These are phyloP conservation scores for Fraxinus dipetala DNA, from an alignment of 305 asterid genomes.

Conservation along the genomic window DNA sequence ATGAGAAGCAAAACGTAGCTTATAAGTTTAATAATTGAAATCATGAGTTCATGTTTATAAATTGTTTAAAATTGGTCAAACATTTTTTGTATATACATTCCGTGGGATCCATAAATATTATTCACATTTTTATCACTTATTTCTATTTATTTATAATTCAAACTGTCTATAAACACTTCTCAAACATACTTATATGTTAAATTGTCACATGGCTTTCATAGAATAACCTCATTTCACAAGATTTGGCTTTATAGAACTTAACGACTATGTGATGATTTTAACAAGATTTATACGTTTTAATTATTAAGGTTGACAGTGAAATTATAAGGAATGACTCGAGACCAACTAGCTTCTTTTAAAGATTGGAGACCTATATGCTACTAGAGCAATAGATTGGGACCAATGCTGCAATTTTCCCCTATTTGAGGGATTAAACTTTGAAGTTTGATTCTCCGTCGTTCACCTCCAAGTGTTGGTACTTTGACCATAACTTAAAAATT, in stretches of 20 bases:
- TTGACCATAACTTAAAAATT: background rate
- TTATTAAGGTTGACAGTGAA: background rate
- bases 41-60: no score
- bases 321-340: background rate
- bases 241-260: background rate
- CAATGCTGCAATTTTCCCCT: background rate
- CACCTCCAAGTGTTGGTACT: background rate
- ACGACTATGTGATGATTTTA: background rate
- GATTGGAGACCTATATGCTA: background rate
- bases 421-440: background rate
- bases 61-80: no score
- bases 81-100: no score
- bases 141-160: no score
- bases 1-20: background rate
- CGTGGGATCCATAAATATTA: no score
- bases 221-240: background rate
- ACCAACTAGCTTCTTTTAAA: background rate
- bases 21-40: background rate
- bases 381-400: background rate
- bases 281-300: no score
- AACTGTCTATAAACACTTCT: no score
- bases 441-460: background rate
- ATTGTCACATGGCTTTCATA: background rate
- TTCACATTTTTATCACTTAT: background rate
- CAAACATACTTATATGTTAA: no score